Evolutionary conservation across 2,329 filamentous ascomycete genomes (phyloP).

Genomic region (Cyphellophora europaea): DNA sequence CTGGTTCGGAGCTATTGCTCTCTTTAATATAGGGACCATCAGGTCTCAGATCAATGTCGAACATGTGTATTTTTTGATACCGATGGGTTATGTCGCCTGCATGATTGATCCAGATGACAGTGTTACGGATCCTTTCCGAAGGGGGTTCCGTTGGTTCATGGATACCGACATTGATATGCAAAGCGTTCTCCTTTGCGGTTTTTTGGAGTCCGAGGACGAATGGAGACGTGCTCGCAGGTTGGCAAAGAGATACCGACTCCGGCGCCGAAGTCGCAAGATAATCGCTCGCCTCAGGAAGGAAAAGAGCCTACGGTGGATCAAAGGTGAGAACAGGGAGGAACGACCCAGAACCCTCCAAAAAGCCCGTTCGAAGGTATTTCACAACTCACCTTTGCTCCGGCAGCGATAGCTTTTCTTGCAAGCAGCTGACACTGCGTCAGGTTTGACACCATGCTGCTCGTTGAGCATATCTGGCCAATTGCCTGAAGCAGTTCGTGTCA

Average conservation of each 20-base stretch:
- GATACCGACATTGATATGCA: slow-evolving; percentile 79
- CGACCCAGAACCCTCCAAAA: slow-evolving; percentile 4
- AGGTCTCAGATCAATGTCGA: slow-evolving; percentile 58
- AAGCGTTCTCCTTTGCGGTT: slow-evolving; percentile 51
- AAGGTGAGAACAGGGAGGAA: too few relatives aligned
- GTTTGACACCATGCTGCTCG: slow-evolving; percentile 67
- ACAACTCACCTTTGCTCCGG: slow-evolving; percentile 62
- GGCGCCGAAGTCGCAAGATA: slow-evolving; percentile 66
- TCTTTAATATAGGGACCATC: slow-evolving; percentile 47
- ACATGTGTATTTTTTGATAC: slow-evolving; percentile 88
- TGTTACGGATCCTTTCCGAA: slow-evolving; percentile 50
- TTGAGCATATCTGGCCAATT: slow-evolving; percentile 83
- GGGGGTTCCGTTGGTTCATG: slow-evolving; percentile 57
- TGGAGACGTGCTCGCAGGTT: slow-evolving; percentile 53
- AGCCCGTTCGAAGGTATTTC: slow-evolving; percentile 5
- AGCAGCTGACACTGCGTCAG: slow-evolving; percentile 67
- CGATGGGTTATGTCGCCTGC: slow-evolving; percentile 47
- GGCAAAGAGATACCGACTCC: slow-evolving; percentile 63
- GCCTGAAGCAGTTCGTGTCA: too few relatives aligned
- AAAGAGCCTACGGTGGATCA: slow-evolving; percentile 73
- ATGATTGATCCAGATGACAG: slow-evolving; percentile 57
- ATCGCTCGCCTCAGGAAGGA: slow-evolving; percentile 85
- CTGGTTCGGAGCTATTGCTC: slow-evolving; percentile 60
- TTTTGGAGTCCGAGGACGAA: slow-evolving; percentile 70
- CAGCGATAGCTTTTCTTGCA: slow-evolving; percentile 61